Conservation (phyloP, 257 asterid genomes). For the Solanum ossicruentum region DNA sequence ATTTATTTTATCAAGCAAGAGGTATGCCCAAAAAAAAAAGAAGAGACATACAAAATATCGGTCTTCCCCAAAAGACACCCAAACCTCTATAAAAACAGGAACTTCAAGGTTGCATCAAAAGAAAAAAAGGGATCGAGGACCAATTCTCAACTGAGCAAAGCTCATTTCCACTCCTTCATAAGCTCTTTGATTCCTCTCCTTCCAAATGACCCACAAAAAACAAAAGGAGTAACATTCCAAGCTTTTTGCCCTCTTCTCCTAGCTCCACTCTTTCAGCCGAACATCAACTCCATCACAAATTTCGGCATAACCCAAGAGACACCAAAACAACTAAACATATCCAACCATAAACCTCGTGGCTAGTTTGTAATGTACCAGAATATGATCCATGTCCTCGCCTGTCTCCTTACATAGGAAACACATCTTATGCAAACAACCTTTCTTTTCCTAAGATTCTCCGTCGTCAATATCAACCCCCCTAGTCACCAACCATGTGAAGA, state of each 20-base stretch:
- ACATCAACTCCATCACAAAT: neutral
- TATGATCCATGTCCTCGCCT: neutral
- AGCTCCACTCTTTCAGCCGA: no score
- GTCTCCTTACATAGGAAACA: neutral
- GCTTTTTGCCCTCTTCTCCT: neutral
- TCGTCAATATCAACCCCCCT: neutral
- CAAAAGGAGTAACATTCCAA: neutral
- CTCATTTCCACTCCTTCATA: neutral
- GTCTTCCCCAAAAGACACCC: neutral
- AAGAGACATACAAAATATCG: neutral
- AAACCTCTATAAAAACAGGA: neutral
- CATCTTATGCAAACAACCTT: neutral
- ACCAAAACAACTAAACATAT: neutral
- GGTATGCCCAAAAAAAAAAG: neutral
- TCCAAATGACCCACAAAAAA: neutral
- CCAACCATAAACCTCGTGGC: neutral
- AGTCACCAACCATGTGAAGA: neutral
- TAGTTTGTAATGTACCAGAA: neutral
- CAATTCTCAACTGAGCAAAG: neutral
- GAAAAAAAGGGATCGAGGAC: neutral
- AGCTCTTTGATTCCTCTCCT: neutral
- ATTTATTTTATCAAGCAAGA: neutral
- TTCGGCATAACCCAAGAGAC: neutral
- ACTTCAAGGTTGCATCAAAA: neutral
- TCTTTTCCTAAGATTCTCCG: neutral